Evolutionary conservation across 441 rosid species (phyloP), one percentile per base, ranked within the genome.

Genomic region (Breynia disticha): DNA sequence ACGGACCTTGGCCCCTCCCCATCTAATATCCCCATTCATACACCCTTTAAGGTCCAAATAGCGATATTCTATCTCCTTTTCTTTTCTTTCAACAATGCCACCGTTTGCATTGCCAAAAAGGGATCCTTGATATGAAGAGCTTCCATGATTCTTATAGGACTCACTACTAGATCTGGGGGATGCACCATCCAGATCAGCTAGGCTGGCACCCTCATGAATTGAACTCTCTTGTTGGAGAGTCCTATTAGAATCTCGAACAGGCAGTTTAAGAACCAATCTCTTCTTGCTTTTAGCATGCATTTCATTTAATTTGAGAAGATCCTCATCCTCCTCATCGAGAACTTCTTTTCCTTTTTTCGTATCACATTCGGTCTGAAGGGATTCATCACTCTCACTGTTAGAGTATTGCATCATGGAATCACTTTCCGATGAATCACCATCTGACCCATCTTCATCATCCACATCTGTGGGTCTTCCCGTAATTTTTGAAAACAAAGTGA

Each of bases 1-100:
- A 50, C 99, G 97, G 42, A 83, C 83, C 80, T 66, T 94, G 59
- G 68, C 86, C 38, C 80, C 86, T 73, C 95, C 99, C 99, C 99
- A 94, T 67, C 70, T 85, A 61, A 90, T 74, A 60, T 81, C 74
- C 51, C 76, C 82, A 66, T 70, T 71, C 61, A 55, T 77, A 69
- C 54, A 72, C 56, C 79, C 80, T 55, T 72, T 69, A 16, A 75
- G 68, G 67, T 73, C 70, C 46, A 70, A 46, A 61, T 61, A 50
- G 64, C 54, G 57, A 63, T 56, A 61, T 44, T 69, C 62, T 28
- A 19, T 61, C 56, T 52, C 70, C 48, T 59, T 69, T 47, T 49
- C 62, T 44, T 60, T 67, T 37, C 61, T 66, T 69, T 48, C 69
- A 48, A 49, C 43, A 46, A 49, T 16, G 66, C 65, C 47, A 50